Evolutionary conservation across 805 yeast species (phyloP), one percentile per base, ranked within the genome.

Genomic region (Saturnispora hagleri): DNA sequence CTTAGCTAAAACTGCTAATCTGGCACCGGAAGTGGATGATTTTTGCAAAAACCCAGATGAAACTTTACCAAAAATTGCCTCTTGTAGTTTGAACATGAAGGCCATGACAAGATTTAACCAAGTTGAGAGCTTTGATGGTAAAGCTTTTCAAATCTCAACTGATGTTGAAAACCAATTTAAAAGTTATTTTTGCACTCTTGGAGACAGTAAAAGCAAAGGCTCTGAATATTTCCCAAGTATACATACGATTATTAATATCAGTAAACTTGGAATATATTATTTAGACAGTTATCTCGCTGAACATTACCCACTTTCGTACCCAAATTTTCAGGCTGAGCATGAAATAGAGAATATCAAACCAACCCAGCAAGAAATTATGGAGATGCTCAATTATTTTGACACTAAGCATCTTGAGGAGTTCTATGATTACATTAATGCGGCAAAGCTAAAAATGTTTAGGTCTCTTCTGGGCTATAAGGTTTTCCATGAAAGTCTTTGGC

Each of bases 401-500:
- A 26, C 33, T 15, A 50, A 24, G 3, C 26, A 27, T 15, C 15
- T 33, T 7, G 27, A 24, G 12, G 48, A 53, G 8, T 50, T 47
- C 12, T 42, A 44, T 10, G 42, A 44, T n/a, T 12, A n/a, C 13
- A 36, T 47, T 17, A 50, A 20, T n/a, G 15, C 24, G 4, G 24
- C 17, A 4, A 35, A 36, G 15, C 27, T 53, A 5, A 42, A 53
- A 26, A 8, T 20, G 2, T 24, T 53, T 10, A 46, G 53, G 26
- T 36, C 28, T 46, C 42, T 31, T 9, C 41, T 47, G 34, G 22
- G 28, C 12, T 24, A 40, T 8, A 38, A 43, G n/a, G 36, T 17
- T 9, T 42, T 43, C 26, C 56, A 53, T 27, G 40, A 35, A 15
- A 5, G n/a, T 2, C 38, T 54, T 18, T 43, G 49, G 15, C 17